phyloP scores from a whole-genome alignment of 2,329 filamentous ascomycete genomes.

The Aotearoamyces nothofagi region DNA sequence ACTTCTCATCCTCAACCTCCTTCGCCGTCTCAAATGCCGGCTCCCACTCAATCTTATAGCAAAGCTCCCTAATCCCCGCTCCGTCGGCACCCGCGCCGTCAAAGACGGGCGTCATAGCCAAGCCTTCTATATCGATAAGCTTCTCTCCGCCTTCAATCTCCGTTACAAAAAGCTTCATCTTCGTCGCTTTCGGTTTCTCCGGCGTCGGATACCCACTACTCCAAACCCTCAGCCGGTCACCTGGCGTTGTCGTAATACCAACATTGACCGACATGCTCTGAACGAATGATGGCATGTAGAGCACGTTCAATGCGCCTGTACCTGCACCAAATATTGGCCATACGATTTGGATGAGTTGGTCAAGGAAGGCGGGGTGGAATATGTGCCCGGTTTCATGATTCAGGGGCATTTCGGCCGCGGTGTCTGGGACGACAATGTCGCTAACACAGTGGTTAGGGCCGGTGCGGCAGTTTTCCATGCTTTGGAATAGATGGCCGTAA shows the following conservation, averaged over 20 bases:
- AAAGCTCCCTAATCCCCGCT: slow-evolving; percentile 23
- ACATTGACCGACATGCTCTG: slow-evolving; percentile 23
- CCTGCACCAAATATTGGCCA: slow-evolving; percentile 22
- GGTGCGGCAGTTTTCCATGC: slow-evolving; percentile 29
- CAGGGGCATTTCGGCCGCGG: slow-evolving; percentile 28
- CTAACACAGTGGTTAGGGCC: slow-evolving; percentile 19
- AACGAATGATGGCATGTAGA: slow-evolving; percentile 28
- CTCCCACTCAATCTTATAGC: slow-evolving; percentile 32
- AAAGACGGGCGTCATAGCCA: slow-evolving; percentile 26
- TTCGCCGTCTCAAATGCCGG: slow-evolving; percentile 12
- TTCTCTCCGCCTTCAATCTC: slow-evolving; percentile 17
- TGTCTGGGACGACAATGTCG: slow-evolving; percentile 26
- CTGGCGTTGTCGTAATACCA: slow-evolving; percentile 17
- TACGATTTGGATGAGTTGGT: slow-evolving; percentile 28
- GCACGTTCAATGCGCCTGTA: slow-evolving; percentile 16
- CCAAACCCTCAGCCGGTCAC: slow-evolving; percentile 21
- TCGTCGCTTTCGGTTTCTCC: slow-evolving; percentile 20
- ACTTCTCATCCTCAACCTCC: slow-evolving; percentile 1
- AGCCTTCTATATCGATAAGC: slow-evolving; percentile 21
- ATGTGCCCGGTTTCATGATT: slow-evolving; percentile 26
- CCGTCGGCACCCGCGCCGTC: slow-evolving; percentile 19
- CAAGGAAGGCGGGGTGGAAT: slow-evolving; percentile 30
- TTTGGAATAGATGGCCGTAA: slow-evolving; percentile 36
- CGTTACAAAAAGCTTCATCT: slow-evolving; percentile 23
- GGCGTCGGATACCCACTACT: slow-evolving; percentile 19